Evolutionary conservation across 306 rosid genomes (phyloP).

Genomic region (Castanopsis chinensis): DNA sequence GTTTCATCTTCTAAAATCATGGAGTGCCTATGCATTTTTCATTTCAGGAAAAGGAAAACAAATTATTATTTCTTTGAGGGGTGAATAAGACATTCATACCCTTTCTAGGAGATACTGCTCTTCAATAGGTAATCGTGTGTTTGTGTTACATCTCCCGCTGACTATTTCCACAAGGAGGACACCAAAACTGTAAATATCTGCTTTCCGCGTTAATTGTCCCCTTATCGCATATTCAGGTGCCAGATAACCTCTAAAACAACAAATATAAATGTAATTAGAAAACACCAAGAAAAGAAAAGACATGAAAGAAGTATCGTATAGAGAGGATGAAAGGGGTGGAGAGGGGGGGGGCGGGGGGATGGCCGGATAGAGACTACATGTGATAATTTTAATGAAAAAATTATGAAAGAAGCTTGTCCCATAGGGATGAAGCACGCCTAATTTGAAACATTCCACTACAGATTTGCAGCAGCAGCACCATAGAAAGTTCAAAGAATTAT

Average conservation of each 20-base stretch:
- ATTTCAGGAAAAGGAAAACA: conserved; percentile 7
- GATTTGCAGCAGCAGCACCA: not conserved
- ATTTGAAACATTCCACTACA: not conserved
- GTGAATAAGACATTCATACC: conserved; percentile 46
- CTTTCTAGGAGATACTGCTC: conserved; percentile 87
- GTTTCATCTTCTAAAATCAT: not conserved
- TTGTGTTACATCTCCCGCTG: conserved; percentile 82
- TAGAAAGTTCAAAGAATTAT: not conserved
- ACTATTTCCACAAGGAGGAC: conserved; percentile 87
- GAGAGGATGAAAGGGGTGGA: not conserved
- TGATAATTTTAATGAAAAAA: not conserved
- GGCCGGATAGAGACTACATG: not conserved
- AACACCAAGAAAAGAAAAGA: not conserved
- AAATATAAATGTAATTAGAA: conserved; percentile 18
- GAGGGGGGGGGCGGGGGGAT: conserved; percentile 10
- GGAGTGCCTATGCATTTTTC: not conserved
- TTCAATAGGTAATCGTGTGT: conserved; percentile 55
- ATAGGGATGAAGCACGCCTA: not conserved
- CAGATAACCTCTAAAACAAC: conserved; percentile 74
- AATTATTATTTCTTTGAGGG: not conserved
- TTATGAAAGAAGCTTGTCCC: not conserved
- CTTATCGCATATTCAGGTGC: conserved; percentile 97
- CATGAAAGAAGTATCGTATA: not conserved
- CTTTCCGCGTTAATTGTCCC: conserved; percentile 79
- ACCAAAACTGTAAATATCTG: conserved; percentile 89